Percentiles rank a stretch among this genome's conserved stretches.
phyloP scores from a whole-genome alignment of 495 filamentous ascomycete genomes.

The Penicillium arizonense region DNA sequence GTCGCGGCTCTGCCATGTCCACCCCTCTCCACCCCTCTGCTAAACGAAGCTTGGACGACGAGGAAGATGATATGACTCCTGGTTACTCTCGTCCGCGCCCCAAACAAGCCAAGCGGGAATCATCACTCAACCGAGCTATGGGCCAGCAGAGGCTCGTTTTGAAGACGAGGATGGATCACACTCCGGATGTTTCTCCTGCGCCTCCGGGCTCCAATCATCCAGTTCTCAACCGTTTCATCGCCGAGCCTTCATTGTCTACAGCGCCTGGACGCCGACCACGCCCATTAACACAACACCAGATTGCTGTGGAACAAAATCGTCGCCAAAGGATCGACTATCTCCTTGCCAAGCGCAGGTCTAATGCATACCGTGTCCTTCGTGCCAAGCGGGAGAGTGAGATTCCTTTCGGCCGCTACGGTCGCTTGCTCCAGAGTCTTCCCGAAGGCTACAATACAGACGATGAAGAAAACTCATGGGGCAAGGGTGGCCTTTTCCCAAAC shows the following conservation, averaged over 20 bases:
- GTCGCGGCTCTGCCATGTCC: slow-evolving; percentile 39
- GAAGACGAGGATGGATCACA: slow-evolving; percentile 49
- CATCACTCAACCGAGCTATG: slow-evolving; percentile 34
- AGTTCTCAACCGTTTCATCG: slow-evolving; percentile 46
- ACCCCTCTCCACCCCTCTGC: slow-evolving; percentile 41
- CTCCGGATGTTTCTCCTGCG: slow-evolving; percentile 47
- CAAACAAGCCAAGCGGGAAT: slow-evolving; percentile 38
- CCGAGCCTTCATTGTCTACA: slow-evolving; percentile 35
- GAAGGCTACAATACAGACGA: slow-evolving; percentile 81
- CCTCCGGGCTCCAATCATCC: slow-evolving; percentile 49
- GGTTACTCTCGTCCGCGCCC: slow-evolving; percentile 33
- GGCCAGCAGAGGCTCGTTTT: slow-evolving; percentile 46
- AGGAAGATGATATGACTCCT: slow-evolving; percentile 39
- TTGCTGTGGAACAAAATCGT: slow-evolving; percentile 87
- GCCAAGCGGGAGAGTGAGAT: slow-evolving; percentile 57
- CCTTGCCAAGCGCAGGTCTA: slow-evolving; percentile 66
- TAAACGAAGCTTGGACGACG: slow-evolving; percentile 32
- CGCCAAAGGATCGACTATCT: slow-evolving; percentile 85
- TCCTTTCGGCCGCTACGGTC: slow-evolving; percentile 63
- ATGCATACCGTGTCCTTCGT: slow-evolving; percentile 61
- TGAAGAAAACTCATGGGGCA: slow-evolving; percentile 59
- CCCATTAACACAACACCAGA: slow-evolving; percentile 87
- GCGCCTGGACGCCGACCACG: slow-evolving; percentile 59
- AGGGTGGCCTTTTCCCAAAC: slow-evolving; percentile 67
- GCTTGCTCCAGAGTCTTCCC: slow-evolving; percentile 61